Base-by-base conservation (phyloP, 306 rosid genomes). In the Sphenostylis stenocarpa region DNA sequence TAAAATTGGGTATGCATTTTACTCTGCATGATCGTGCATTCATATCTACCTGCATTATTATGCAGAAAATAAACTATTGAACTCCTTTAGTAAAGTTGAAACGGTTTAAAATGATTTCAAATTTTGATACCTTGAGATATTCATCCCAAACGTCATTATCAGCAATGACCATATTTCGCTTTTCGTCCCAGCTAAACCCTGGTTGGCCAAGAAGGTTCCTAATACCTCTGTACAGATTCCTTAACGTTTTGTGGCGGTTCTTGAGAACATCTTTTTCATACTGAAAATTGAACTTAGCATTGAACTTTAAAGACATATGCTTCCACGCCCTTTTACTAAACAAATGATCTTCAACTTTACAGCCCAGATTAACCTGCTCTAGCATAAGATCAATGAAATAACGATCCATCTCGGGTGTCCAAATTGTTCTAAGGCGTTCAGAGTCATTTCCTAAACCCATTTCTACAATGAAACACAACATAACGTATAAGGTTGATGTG, bases 341-440 rank as follows among this genome's bases (percentile, higher is more conserved):
- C 82, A 88, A 78, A 77, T 88, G 88, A 67, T 91, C 95, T 78
- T 89, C 91, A 67, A 85, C 78, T 84, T 49, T 85, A 80, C 75
- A 80, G 24, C 87, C 94, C 52, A 82, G 74, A 41, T 69, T 45
- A 70, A 84, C 88, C 69, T 91, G 91, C 83, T 87, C 89, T 49
- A 90, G 43, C 97, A 90, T 80, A 66, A 91, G 91, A 80, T 85
- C 89, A 76, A 91, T 81, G 82, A 90, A 91, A 83, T 82, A 88
- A 1, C 87, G 84, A 84, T 90, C 93, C 95, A 91, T 91, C 74
- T 88, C 95, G 14, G 91, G 89, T 21, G 91, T 89, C 97, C 97
- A 91, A 63, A 88, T 85, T 7, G 97, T 91, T 75, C 95, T 86
- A 41, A 88, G 82, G 44, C 90, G 92, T 61, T 88, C 90, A 7